Conservation (phyloP, 805 yeast genomes). For the Jamesozyma hellenica region DNA sequence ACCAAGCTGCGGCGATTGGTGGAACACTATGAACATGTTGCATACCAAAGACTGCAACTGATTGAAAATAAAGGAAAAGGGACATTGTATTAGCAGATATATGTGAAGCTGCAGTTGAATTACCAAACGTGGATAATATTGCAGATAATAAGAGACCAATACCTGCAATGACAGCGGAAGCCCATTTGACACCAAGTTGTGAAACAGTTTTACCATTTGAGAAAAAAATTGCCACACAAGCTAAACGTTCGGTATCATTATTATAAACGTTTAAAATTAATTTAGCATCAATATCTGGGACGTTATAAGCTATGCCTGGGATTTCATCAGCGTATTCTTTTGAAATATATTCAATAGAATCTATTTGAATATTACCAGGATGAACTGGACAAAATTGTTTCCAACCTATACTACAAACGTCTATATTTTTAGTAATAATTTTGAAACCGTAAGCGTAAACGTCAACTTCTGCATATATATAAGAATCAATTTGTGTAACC, state of each 20-base stretch:
- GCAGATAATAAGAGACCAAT: constrained; percentile 76
- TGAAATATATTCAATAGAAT: constrained; percentile 55
- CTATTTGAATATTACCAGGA: constrained; percentile 73
- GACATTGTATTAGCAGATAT: constrained; percentile 85
- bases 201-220: constrained; percentile 73
- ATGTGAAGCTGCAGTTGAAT: constrained; percentile 84
- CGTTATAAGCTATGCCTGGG: constrained; percentile 79
- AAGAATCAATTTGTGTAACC: constrained; percentile 55
- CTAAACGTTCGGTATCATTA: constrained; percentile 37
- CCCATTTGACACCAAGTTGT: constrained; percentile 85
- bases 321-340: constrained; percentile 43
- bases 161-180: constrained; percentile 85
- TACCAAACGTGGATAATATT: constrained; percentile 71
- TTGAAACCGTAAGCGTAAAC: constrained; percentile 87
- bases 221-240: constrained; percentile 70
- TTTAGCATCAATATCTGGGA: constrained; percentile 80
- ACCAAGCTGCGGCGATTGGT: constrained; percentile 91
- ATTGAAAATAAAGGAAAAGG: constrained; percentile 79
- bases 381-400: constrained; percentile 84
- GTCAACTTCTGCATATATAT: constrained; percentile 57
- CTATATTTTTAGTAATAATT: constrained; percentile 46
- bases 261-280: constrained; percentile 46
- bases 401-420: constrained; percentile 59
- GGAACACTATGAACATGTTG: constrained; percentile 78
- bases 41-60: constrained; percentile 78